A percentile compares a stretch with the other conserved stretches of the same genome.
Conservation (phyloP, 176 grass and related monocot genomes). For the Ensete glaucum region DNA sequence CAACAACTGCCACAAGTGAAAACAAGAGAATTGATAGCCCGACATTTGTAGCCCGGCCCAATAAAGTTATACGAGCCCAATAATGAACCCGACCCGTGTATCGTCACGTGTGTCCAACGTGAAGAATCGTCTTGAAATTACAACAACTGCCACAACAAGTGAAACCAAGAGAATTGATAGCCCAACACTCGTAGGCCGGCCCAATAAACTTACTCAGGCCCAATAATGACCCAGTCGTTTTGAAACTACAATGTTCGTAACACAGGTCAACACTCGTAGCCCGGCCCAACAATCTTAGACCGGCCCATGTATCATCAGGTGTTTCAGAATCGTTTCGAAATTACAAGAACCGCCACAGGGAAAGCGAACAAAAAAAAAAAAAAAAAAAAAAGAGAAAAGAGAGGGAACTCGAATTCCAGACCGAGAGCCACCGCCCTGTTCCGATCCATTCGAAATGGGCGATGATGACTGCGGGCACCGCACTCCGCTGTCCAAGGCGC, state of each 20-base stretch:
- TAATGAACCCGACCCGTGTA: too few species aligned
- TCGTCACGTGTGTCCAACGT: neutral
- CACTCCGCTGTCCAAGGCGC: conserved; percentile 11
- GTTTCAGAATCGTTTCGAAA: neutral
- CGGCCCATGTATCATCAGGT: neutral
- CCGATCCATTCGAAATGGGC: conserved; percentile 3
- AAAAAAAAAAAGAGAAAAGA: neutral
- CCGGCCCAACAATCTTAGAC: too few species aligned
- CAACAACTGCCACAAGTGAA: too few species aligned
- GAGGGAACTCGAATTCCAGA: neutral
- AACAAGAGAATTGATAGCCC: too few species aligned
- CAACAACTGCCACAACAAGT: too few species aligned
- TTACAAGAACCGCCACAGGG: neutral
- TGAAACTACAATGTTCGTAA: too few species aligned
- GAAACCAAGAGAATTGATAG: too few species aligned
- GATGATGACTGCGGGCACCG: neutral
- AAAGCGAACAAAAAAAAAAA: neutral
- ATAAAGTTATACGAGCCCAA: neutral
- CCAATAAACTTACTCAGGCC: neutral
- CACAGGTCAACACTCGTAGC: too few species aligned
- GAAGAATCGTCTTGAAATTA: neutral
- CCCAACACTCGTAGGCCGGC: too few species aligned
- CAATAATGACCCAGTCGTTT: neutral
- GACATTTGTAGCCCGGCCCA: too few species aligned
- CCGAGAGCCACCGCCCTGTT: neutral